Conservation (phyloP, 2,329 filamentous ascomycete genomes). For the Elsinoe ampelina region DNA sequence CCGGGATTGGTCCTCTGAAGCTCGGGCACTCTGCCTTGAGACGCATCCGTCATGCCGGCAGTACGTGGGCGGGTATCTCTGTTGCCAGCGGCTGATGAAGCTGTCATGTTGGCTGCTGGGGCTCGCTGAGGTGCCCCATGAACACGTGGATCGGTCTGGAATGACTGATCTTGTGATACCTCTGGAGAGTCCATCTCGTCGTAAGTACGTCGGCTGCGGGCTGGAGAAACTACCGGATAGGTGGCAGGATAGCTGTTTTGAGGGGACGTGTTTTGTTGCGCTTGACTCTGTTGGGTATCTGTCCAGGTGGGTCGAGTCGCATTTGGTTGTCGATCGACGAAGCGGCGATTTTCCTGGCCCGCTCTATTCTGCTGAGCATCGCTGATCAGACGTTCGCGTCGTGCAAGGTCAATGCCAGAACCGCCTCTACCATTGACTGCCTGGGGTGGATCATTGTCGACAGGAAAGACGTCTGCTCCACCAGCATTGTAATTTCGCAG, state of each 20-base stretch:
- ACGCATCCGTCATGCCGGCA: not conserved
- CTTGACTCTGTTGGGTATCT: constrained; percentile 20
- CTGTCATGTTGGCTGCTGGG: not conserved
- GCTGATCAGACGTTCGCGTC: not conserved
- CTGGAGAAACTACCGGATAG: not conserved
- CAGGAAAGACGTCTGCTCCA: not conserved
- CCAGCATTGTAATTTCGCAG: not conserved
- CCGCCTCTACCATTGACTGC: too few relatives aligned
- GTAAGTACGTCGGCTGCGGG: constrained; percentile 19
- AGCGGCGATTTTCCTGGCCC: constrained; percentile 29
- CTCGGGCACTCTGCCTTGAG: not conserved
- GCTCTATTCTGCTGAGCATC: not conserved
- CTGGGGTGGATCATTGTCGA: not conserved
- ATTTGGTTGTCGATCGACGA: constrained; percentile 34
- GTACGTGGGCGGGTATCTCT: not conserved
- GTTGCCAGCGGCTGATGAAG: not conserved
- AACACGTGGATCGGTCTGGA: constrained; percentile 32
- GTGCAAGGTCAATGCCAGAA: not conserved
- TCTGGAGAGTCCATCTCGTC: constrained; percentile 26
- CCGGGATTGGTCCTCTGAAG: constrained; percentile 25
- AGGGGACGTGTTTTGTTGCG: not conserved
- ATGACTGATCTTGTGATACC: constrained; percentile 35
- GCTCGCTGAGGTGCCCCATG: constrained; percentile 18
- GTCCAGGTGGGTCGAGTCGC: constrained; percentile 32
- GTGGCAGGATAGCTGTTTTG: not conserved